Percentiles rank a stretch among this genome's conserved stretches.
These are phyloP conservation scores for Diaporthe ilicicola DNA, from an alignment of 2,329 filamentous ascomycete genomes.

Conservation along the genomic window DNA sequence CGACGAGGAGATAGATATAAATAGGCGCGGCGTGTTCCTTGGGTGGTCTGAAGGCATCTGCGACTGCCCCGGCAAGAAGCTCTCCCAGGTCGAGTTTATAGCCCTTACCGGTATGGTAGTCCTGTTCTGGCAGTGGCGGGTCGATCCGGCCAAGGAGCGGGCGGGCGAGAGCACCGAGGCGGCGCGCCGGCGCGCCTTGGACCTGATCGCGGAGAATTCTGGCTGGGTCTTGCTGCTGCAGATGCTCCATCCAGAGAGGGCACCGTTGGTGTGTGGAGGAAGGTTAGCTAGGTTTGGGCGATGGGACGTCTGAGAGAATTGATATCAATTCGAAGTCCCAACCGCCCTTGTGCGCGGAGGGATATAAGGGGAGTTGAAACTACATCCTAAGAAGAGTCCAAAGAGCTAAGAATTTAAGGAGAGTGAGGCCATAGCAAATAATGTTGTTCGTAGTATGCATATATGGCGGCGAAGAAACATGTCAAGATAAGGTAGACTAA, in stretches of 20 bases:
- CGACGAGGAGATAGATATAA: conserved; percentile 26
- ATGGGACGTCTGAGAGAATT: too few species aligned
- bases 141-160: conserved; percentile 34
- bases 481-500: too few species aligned
- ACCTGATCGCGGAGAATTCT: conserved; percentile 38
- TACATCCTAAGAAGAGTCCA: too few species aligned
- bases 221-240: conserved; percentile 38
- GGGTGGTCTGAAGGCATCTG: conserved; percentile 43
- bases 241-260: conserved; percentile 26
- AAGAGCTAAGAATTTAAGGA: too few species aligned
- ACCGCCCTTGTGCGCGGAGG: too few species aligned
- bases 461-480: too few species aligned
- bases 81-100: conserved; percentile 46
- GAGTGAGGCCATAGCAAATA: too few species aligned
- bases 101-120: conserved; percentile 40
- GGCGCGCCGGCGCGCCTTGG: conserved; percentile 34
- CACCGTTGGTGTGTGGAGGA: neutral
- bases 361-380: too few species aligned
- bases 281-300: too few species aligned
- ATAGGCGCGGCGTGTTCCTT: conserved; percentile 34
- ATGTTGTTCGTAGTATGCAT: too few species aligned
- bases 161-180: conserved; percentile 34
- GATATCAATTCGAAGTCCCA: too few species aligned
- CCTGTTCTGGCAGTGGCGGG: conserved; percentile 38
- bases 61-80: conserved; percentile 42